Evolutionary conservation across 139 green algal genomes (phyloP).

Genomic region (Medakamo hakoo): DNA sequence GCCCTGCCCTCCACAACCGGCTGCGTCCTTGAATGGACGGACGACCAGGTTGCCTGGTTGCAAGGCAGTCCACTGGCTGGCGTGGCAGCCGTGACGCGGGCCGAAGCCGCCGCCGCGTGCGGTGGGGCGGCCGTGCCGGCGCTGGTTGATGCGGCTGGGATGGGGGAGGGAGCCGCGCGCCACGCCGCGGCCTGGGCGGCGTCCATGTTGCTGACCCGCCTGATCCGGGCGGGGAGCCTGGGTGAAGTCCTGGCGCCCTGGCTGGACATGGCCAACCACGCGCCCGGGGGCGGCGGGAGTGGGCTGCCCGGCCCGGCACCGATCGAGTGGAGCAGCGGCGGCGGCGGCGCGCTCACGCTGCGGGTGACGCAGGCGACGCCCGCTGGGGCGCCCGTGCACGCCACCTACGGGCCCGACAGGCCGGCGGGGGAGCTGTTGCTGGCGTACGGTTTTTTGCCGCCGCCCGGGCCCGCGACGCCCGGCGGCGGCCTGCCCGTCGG

Average conservation of each 20-base stretch:
- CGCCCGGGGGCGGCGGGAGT: no score
- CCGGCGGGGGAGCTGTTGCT: no score
- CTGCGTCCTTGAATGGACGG: constrained; percentile 44
- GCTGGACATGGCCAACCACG: constrained; percentile 52
- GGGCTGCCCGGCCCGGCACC: no score
- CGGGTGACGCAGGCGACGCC: no score
- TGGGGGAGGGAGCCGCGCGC: constrained; percentile 3
- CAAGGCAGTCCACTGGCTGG: constrained; percentile 9
- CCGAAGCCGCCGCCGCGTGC: constrained; percentile 18
- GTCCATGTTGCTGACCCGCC: constrained; percentile 39
- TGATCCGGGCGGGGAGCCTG: constrained; percentile 28
- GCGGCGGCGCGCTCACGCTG: no score
- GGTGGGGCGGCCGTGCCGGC: constrained; percentile 20
- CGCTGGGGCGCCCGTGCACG: no score
- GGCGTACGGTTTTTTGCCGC: no score
- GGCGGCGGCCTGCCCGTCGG: no score
- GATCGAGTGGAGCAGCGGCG: no score
- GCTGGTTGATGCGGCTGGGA: constrained; percentile 6
- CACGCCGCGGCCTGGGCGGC: constrained; percentile 26
- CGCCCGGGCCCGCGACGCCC: no score
- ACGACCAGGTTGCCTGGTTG: constrained; percentile 30
- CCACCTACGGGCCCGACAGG: no score
- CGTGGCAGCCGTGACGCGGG: constrained; percentile 18
- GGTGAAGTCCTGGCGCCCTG: constrained; percentile 36
- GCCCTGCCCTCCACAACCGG: constrained; percentile 24